These are phyloP conservation scores for Plantago lanceolata DNA, from an alignment of 305 asterid species.

Conservation along the genomic window DNA sequence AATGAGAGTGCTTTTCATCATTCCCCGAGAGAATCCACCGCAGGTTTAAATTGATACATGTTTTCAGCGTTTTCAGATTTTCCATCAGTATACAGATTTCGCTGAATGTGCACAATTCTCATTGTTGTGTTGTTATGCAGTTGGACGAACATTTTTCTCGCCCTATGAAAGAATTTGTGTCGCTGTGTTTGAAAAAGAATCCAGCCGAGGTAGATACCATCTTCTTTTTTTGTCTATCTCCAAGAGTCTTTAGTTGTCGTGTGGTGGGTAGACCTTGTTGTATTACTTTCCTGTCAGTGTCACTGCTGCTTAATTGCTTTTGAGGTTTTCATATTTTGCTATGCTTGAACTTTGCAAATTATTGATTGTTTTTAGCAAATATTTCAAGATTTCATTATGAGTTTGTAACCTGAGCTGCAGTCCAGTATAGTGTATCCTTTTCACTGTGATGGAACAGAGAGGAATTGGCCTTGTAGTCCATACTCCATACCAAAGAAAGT, in stretches of 20 bases:
- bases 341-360: not conserved
- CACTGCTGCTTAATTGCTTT: not conserved
- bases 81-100: constrained; percentile 10
- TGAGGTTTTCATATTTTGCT: constrained; percentile 1
- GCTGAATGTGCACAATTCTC: constrained; percentile 12
- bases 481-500: too few relatives aligned
- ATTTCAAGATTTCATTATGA: too few relatives aligned
- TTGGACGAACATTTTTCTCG: constrained; percentile 95
- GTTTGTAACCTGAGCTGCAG: too few relatives aligned
- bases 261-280: constrained; percentile 9
- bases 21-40: constrained; percentile 97
- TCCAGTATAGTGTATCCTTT: too few relatives aligned
- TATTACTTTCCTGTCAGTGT: not conserved
- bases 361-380: not conserved
- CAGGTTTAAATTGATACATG: constrained; percentile 50
- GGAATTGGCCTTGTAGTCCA: too few relatives aligned
- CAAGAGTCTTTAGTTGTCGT: constrained; percentile 11
- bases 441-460: too few relatives aligned
- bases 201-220: constrained; percentile 73
- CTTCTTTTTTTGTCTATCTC: constrained; percentile 25
- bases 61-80: constrained; percentile 8
- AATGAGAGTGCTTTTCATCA: constrained; percentile 95
- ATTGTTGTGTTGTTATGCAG: constrained; percentile 45
- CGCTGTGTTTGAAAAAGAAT: constrained; percentile 78
- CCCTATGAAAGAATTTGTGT: constrained; percentile 79